phyloP scores from a whole-genome alignment of 2,329 filamentous ascomycete genomes.

The Apiospora phragmitis region DNA sequence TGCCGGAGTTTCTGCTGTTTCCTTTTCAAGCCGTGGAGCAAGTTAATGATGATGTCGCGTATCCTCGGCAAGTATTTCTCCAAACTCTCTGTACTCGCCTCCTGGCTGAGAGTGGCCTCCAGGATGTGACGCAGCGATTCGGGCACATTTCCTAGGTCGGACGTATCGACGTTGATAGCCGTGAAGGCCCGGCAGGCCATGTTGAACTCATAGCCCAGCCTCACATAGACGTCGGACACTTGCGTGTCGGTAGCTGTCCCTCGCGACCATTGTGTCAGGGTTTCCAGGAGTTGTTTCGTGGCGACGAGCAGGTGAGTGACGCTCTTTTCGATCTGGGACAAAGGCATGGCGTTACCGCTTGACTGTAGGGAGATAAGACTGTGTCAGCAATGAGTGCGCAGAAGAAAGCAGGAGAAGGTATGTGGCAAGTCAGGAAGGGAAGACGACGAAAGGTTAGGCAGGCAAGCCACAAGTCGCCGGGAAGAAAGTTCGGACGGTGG shows the following conservation, averaged over 20 bases:
- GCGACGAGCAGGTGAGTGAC: slow-evolving; percentile 96
- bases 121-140: slow-evolving; percentile 87
- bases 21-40: slow-evolving; percentile 92
- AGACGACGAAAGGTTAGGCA: not conserved
- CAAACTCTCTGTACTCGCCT: slow-evolving; percentile 89
- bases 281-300: slow-evolving; percentile 96
- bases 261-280: slow-evolving; percentile 95
- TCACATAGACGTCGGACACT: slow-evolving; percentile 97
- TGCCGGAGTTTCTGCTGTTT: slow-evolving; percentile 87
- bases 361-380: not conserved
- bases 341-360: slow-evolving; percentile 69
- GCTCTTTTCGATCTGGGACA: slow-evolving; percentile 98
- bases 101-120: slow-evolving; percentile 93
- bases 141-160: slow-evolving; percentile 91
- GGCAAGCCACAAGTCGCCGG: not conserved
- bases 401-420: not conserved
- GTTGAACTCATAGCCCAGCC: slow-evolving; percentile 98
- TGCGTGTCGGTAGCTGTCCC: slow-evolving; percentile 88
- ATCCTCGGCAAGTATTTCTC: slow-evolving; percentile 93
- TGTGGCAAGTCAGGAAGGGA: not conserved
- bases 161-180: slow-evolving; percentile 93
- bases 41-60: slow-evolving; percentile 96
- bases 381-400: slow-evolving; percentile 1
- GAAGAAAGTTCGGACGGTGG: not conserved
- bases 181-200: slow-evolving; percentile 96